Percentiles rank a stretch among this genome's conserved stretches.
Conservation (phyloP, 441 rosid species). For the Brassica balearica region DNA sequence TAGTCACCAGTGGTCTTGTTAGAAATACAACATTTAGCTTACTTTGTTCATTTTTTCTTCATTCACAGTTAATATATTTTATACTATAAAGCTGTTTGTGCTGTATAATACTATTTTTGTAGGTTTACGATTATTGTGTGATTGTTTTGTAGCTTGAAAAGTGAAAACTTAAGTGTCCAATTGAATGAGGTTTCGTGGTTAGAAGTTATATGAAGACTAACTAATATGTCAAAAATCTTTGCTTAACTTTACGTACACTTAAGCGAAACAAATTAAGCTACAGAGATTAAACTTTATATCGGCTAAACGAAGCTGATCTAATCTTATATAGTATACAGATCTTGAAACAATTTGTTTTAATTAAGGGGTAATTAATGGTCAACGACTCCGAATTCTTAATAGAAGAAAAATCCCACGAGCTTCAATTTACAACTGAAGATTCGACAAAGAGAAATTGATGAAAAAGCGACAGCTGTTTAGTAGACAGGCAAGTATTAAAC, state of each 20-base stretch:
- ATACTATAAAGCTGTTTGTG: no score
- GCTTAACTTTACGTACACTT: constrained; percentile 36
- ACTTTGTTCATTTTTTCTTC: constrained; percentile 5
- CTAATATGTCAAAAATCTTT: constrained; percentile 19
- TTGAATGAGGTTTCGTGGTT: constrained; percentile 38
- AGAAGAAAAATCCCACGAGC: constrained; percentile 38
- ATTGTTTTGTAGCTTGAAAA: constrained; percentile 18
- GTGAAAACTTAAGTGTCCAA: constrained; percentile 31
- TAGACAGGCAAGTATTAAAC: constrained; percentile 25
- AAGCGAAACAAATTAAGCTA: constrained; percentile 24
- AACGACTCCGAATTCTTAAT: constrained; percentile 24
- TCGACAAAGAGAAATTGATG: background rate
- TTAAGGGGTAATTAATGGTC: constrained; percentile 18
- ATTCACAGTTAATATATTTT: background rate
- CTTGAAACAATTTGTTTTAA: background rate
- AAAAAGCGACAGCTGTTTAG: constrained; percentile 40
- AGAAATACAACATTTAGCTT: constrained; percentile 6
- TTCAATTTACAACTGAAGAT: constrained; percentile 28
- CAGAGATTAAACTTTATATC: background rate
- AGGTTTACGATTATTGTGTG: background rate
- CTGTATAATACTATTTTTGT: constrained; percentile 11
- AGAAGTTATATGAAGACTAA: background rate
- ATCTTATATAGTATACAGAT: background rate
- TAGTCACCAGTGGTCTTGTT: background rate
- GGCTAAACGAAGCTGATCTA: background rate